Evolutionary conservation across 257 asterid genomes (phyloP).

Genomic region (Rauvolfia tetraphylla): DNA sequence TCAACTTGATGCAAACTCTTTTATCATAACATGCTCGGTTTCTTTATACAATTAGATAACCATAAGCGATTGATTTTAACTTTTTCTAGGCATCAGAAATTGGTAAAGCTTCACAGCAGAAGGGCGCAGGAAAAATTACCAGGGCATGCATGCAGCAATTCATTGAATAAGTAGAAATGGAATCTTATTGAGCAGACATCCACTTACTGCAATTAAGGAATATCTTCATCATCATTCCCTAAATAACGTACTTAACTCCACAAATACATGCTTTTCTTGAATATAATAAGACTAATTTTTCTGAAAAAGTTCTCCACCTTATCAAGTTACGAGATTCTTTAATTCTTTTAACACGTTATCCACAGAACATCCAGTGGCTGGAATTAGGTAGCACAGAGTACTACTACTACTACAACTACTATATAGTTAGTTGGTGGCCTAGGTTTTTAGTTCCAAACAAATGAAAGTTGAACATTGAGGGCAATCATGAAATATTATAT

Average conservation of each 20-base stretch:
- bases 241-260: constrained; percentile 11
- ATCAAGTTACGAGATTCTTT: neutral
- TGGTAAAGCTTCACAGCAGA: no score
- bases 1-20: no score
- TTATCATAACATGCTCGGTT: no score
- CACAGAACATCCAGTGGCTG: neutral
- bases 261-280: neutral
- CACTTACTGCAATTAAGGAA: constrained; percentile 1
- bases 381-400: neutral
- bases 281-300: neutral
- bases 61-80: no score
- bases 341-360: neutral
- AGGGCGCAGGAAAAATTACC: no score
- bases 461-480: neutral
- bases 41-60: no score
- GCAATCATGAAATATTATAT: neutral
- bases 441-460: neutral
- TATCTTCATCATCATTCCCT: constrained; percentile 9
- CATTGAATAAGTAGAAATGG: neutral
- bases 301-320: neutral
- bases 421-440: neutral
- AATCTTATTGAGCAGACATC: neutral
- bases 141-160: neutral
- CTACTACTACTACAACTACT: no score
- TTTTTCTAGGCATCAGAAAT: no score